Percentiles rank a stretch among this genome's conserved stretches.
Evolutionary conservation across 129 eudicot species (phyloP).

Genomic region (Helianthus tuberosus): DNA sequence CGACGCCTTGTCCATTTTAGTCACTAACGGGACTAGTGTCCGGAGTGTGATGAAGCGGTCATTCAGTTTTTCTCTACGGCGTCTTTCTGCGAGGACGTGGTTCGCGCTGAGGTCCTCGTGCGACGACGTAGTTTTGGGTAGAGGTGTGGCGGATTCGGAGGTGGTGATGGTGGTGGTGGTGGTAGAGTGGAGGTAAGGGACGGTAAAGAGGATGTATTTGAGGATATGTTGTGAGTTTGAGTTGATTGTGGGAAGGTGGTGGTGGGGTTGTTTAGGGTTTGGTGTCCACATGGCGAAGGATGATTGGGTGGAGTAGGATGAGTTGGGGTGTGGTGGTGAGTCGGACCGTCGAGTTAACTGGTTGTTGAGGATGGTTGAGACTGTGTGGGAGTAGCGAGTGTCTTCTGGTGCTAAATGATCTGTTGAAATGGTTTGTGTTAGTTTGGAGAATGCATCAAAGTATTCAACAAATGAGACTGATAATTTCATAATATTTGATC

Average conservation of each 20-base stretch:
- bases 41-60: constrained; percentile 66
- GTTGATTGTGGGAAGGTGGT: constrained; percentile 18
- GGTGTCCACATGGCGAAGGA: constrained; percentile 52
- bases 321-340: constrained; percentile 31
- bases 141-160: constrained; percentile 21
- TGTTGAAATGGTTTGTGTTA: constrained; percentile 14
- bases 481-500: too few species aligned
- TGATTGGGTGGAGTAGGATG: constrained; percentile 37
- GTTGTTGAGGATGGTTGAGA: constrained; percentile 63
- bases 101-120: constrained; percentile 63
- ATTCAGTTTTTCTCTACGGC: constrained; percentile 85
- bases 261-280: constrained; percentile 23
- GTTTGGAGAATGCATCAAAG: not conserved
- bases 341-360: constrained; percentile 40
- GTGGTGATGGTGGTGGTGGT: constrained; percentile 16
- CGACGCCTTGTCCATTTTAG: constrained; percentile 95
- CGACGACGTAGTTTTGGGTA: constrained; percentile 28
- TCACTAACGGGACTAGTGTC: constrained; percentile 78
- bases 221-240: constrained; percentile 57
- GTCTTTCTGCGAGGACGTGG: constrained; percentile 84
- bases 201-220: constrained; percentile 72
- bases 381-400: constrained; percentile 63
- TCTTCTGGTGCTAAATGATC: constrained; percentile 47
- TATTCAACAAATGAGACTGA: too few species aligned
- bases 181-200: constrained; percentile 63